Evolutionary conservation across 768 basidiomycete genomes (phyloP).

Genomic region (Leccinum fibrillosum): DNA sequence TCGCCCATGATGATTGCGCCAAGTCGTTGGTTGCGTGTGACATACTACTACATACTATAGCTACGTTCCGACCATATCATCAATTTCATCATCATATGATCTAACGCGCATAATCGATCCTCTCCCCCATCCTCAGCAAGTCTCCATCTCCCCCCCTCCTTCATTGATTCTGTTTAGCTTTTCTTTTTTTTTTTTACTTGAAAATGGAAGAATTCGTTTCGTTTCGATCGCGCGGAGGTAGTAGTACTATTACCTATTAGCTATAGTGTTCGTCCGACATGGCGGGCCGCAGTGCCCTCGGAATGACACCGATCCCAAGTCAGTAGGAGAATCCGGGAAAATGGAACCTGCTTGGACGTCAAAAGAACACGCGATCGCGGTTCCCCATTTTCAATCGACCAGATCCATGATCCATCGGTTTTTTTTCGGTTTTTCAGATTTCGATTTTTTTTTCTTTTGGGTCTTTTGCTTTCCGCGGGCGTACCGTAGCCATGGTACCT

Average conservation of each 20-base stretch:
- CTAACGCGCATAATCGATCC: not conserved
- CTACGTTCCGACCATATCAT: not conserved
- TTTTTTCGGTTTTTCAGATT: not conserved
- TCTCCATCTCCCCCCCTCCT: not conserved
- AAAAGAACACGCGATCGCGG: not conserved
- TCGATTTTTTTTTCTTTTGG: not conserved
- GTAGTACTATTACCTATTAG: not conserved
- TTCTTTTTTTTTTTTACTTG: not conserved
- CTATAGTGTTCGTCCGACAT: not conserved
- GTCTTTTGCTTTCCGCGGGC: not conserved
- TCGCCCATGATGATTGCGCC: not conserved
- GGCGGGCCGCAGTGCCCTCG: not conserved
- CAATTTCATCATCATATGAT: not conserved
- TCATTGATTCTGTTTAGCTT: not conserved
- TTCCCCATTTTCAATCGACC: not conserved
- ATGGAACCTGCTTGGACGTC: not conserved
- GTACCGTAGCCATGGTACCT: not conserved
- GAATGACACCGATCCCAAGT: not conserved
- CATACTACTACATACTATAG: too few relatives aligned
- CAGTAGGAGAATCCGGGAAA: not conserved
- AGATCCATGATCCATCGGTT: not conserved
- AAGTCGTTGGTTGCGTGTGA: not conserved
- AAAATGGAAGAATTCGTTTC: not conserved
- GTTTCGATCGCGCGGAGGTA: not conserved
- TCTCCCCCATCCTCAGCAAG: not conserved